Evolutionary conservation across 106 monocot genomes (phyloP), one percentile per base, ranked within the genome.

Genomic region (Dendrobium huoshanense): DNA sequence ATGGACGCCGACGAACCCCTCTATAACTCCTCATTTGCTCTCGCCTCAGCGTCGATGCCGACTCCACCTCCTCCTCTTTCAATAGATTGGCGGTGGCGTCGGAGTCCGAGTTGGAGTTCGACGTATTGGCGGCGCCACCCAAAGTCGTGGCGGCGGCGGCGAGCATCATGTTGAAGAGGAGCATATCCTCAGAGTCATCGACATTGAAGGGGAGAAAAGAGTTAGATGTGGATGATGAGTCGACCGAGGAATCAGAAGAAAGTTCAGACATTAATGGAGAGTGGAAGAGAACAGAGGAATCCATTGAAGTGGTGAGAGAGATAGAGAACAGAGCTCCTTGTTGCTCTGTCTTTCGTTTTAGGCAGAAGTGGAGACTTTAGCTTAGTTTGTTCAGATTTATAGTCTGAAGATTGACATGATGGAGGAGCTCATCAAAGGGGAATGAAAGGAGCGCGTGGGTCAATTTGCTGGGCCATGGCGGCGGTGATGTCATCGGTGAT

Each of bases 131-230:
- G 67, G 67, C 11, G 24, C 67, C 27, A 5, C 24, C 67, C 45
- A 9, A 45, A 7, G 51, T 15, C 3, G 51, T 15, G 11, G 70
- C 27, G 41, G 77, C 88, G 24, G 81, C 42, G 75, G 77, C 33
- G 78, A 90, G 83, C 47, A 76, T 27, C 22, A 87, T 83, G 15
- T 83, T 86, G 49, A 93, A 75, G 44, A 90, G 84, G 20, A 88
- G 81, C 80, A 93, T 93, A 77, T 90, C 93, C 33, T 87, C 90
- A 2, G 90, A 83, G 82, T 90, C 88, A 75, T 90, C 87, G 27
- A 84, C 85, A 82, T 92, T 78, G 89, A 92, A 92, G 5, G 89
- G 89, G 51, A 90, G 83, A 20, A 77, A 79, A 72, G 47, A 16
- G 74, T 37, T 24, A 19, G 85, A 33, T 2, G 79, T 42, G 48